Conservation (phyloP, 805 yeast genomes). For the Metschnikowia lunata region DNA sequence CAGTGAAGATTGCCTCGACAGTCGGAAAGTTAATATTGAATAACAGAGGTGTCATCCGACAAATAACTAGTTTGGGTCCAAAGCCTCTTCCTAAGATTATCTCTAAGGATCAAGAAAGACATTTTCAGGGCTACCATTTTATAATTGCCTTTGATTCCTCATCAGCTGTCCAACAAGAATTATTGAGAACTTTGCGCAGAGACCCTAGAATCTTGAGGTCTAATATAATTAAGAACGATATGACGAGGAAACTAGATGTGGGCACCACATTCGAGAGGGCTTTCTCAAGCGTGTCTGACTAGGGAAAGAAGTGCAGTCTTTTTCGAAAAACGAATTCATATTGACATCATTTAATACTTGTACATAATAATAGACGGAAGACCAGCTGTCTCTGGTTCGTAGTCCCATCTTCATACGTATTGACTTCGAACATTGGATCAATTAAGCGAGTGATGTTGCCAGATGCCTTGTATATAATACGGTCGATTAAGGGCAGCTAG, state of each 20-base stretch:
- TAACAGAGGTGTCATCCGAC: conserved; percentile 92
- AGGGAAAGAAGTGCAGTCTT: not conserved
- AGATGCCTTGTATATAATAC: not conserved
- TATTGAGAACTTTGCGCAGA: conserved; percentile 69
- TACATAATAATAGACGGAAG: too few species aligned
- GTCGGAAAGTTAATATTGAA: conserved; percentile 77
- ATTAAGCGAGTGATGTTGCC: too few species aligned
- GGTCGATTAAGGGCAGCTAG: conserved; percentile 9
- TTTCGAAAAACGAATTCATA: too few species aligned
- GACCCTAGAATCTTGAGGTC: conserved; percentile 92
- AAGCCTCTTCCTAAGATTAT: conserved; percentile 75
- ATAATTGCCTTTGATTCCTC: conserved; percentile 83
- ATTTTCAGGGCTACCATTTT: conserved; percentile 88
- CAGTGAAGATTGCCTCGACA: conserved; percentile 47
- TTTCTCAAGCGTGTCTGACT: conserved; percentile 12
- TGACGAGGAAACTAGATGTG: conserved; percentile 47
- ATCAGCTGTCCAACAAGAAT: conserved; percentile 80
- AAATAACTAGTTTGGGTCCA: conserved; percentile 73
- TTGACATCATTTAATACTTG: too few species aligned
- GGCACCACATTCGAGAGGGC: conserved; percentile 53
- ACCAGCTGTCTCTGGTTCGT: too few species aligned
- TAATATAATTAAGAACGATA: conserved; percentile 60
- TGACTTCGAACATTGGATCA: too few species aligned
- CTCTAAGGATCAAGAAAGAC: conserved; percentile 81
- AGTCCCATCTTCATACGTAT: too few species aligned